Evolutionary conservation across 305 asterid genomes (phyloP).

Genomic region (Nicotiana rustica): DNA sequence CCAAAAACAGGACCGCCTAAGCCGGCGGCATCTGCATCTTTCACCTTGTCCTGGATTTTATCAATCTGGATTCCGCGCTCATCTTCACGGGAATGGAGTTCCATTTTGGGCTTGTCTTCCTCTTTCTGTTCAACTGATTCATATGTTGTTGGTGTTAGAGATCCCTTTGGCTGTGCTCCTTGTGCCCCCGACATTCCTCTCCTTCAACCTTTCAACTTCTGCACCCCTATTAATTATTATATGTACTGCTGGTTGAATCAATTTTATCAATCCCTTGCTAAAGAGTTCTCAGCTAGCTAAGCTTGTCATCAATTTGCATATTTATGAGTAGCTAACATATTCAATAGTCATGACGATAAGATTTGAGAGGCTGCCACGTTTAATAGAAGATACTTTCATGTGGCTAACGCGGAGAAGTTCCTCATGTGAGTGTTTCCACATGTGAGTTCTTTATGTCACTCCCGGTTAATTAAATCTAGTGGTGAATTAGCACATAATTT

Average conservation of each 20-base stretch:
- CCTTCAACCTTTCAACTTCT: too few species aligned
- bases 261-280: background rate
- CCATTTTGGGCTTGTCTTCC: constrained; percentile 64
- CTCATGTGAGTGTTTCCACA: background rate
- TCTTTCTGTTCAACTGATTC: background rate
- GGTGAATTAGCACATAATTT: too few species aligned
- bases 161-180: too few species aligned
- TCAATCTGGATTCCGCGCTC: constrained; percentile 74
- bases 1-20: constrained; percentile 84
- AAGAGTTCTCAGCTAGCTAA: background rate
- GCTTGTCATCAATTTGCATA: background rate
- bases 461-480: too few species aligned
- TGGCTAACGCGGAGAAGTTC: background rate
- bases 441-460: background rate
- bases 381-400: too few species aligned
- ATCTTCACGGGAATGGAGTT: constrained; percentile 72
- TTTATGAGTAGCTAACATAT: too few species aligned
- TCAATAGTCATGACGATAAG: too few species aligned
- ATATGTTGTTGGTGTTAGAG: too few species aligned
- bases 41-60: constrained; percentile 68
- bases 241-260: too few species aligned
- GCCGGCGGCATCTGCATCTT: constrained; percentile 88
- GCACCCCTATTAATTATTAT: too few species aligned
- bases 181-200: too few species aligned
- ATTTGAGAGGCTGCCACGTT: background rate